A percentile compares a stretch with the other conserved stretches of the same genome.
Evolutionary conservation across 208 protist species (phyloP).

Genomic region (Acanthamoeba royreba): DNA sequence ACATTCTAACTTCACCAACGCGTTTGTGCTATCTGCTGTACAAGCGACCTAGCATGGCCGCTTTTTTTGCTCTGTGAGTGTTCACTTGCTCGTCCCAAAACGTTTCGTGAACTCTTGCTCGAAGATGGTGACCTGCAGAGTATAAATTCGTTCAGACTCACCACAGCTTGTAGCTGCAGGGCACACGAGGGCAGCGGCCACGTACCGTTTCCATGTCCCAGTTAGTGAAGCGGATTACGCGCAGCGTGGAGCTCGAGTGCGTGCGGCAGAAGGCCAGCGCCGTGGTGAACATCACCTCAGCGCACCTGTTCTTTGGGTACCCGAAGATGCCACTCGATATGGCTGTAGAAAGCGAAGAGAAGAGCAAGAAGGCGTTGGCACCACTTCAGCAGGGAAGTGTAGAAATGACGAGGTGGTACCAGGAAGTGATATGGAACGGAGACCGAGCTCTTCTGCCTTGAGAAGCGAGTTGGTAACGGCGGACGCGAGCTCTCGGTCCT

Average conservation of each 20-base stretch:
- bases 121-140: background rate
- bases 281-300: constrained; percentile 38
- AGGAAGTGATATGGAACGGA: constrained; percentile 8
- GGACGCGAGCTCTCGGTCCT: background rate
- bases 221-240: constrained; percentile 44
- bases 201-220: constrained; percentile 43
- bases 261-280: background rate
- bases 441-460: constrained; percentile 28
- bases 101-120: background rate
- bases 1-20: too few relatives aligned
- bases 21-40: too few relatives aligned
- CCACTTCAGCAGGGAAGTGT: background rate
- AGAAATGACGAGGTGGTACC: background rate
- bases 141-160: background rate
- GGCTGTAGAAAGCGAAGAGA: background rate
- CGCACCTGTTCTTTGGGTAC: constrained; percentile 37
- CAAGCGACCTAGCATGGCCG: too few relatives aligned
- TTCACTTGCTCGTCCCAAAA: too few relatives aligned
- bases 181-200: background rate
- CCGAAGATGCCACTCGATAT: constrained; percentile 44
- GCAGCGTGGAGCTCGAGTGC: background rate
- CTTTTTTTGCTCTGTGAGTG: too few relatives aligned
- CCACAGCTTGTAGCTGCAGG: too few relatives aligned
- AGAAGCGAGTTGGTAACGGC: background rate
- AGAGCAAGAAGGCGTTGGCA: background rate